phyloP scores from a whole-genome alignment of 257 asterid genomes.

The Prunella vulgaris region DNA sequence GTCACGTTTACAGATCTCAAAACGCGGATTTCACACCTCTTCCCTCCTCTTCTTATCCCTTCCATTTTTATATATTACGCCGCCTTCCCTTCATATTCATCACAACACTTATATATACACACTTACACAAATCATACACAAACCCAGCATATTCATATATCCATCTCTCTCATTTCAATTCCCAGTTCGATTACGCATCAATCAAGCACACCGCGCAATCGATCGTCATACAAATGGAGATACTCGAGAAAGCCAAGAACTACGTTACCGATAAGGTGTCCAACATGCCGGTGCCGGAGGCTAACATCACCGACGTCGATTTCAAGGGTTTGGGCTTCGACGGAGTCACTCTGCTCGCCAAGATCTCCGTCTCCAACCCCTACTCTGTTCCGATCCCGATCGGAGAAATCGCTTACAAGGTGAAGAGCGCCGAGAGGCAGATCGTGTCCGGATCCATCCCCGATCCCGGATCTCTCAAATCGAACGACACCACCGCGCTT shows the following conservation, averaged over 20 bases:
- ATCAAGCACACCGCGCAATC: background rate
- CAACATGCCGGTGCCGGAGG: slow-evolving; percentile 61
- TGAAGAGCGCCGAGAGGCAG: slow-evolving; percentile 41
- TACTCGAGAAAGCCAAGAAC: slow-evolving; percentile 52
- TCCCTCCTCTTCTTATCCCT: background rate
- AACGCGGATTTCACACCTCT: slow-evolving; percentile 22
- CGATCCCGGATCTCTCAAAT: slow-evolving; percentile 73
- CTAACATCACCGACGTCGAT: slow-evolving; percentile 54
- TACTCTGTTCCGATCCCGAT: slow-evolving; percentile 63
- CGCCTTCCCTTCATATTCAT: background rate
- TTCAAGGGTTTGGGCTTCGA: slow-evolving; percentile 46
- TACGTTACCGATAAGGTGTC: slow-evolving; percentile 43
- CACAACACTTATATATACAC: background rate
- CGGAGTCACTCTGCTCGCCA: slow-evolving; percentile 53
- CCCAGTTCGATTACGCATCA: background rate
- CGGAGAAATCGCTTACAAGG: slow-evolving; percentile 53
- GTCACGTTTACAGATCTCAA: slow-evolving; percentile 17
- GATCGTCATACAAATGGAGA: slow-evolving; percentile 22
- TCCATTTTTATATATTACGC: background rate
- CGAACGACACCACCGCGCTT: slow-evolving; percentile 42
- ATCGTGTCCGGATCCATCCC: slow-evolving; percentile 61
- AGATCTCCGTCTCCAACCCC: slow-evolving; percentile 60
- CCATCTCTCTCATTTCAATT: background rate
- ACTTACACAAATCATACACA: background rate
- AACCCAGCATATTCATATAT: background rate